Evolutionary conservation across 2,329 filamentous ascomycete species (phyloP).

Genomic region (Penicillium sp.): DNA sequence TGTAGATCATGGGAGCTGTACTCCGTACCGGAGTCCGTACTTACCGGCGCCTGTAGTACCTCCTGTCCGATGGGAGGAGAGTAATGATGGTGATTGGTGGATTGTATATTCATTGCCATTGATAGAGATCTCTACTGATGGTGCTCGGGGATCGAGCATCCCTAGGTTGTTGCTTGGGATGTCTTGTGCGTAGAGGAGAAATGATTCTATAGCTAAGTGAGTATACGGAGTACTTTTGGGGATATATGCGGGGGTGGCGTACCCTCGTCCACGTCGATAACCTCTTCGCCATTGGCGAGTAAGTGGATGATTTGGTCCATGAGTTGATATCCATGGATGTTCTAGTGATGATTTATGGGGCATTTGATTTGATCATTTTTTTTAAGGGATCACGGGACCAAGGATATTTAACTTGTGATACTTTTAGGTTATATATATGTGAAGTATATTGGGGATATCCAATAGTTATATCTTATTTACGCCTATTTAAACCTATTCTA

Average conservation of each 20-base stretch:
- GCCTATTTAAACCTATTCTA: background rate
- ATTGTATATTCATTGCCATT: conserved; percentile 69
- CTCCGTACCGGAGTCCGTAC: conserved; percentile 5
- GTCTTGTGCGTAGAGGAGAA: conserved; percentile 75
- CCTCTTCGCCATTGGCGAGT: conserved; percentile 46
- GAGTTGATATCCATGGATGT: background rate
- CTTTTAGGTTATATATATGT: no score
- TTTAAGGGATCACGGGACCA: conserved; percentile 18
- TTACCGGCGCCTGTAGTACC: conserved; percentile 71
- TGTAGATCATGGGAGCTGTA: conserved; percentile 5
- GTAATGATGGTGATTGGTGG: conserved; percentile 76
- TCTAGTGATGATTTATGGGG: background rate
- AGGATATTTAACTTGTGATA: background rate
- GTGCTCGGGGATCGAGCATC: conserved; percentile 72
- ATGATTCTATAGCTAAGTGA: conserved; percentile 64
- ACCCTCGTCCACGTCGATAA: conserved; percentile 62
- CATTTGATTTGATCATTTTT: background rate
- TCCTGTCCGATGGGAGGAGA: conserved; percentile 70
- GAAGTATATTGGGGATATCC: background rate
- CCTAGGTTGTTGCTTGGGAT: conserved; percentile 76
- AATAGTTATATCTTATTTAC: background rate
- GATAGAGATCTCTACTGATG: conserved; percentile 65
- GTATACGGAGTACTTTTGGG: background rate
- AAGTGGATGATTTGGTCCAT: conserved; percentile 32
- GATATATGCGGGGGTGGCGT: conserved; percentile 16